These are phyloP conservation scores for Lactuca saligna DNA, from an alignment of 129 eudicot species.

Conservation along the genomic window DNA sequence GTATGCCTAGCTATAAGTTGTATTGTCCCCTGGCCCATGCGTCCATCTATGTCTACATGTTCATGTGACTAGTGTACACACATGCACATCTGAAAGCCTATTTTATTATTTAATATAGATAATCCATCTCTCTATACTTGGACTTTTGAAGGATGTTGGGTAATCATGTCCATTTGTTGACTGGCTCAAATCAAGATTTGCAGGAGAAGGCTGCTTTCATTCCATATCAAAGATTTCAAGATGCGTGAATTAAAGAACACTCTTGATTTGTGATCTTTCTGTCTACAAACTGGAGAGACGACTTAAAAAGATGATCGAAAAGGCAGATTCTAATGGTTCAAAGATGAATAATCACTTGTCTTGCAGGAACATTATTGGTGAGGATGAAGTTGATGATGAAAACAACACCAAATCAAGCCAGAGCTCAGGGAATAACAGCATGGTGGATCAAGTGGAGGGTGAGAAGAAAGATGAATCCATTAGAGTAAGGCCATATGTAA, in stretches of 20 bases:
- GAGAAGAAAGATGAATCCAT: not conserved
- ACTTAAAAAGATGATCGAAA: not conserved
- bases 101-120: not conserved
- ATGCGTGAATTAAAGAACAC: not conserved
- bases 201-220: not conserved
- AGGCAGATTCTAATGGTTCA: conserved; percentile 2
- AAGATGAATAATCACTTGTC: conserved; percentile 2
- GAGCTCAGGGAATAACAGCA: conserved; percentile 1
- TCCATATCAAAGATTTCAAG: not conserved
- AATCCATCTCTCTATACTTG: not conserved
- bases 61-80: not conserved
- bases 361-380: not conserved
- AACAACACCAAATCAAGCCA: not conserved
- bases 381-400: not conserved
- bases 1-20: not conserved
- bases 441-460: conserved; percentile 4
- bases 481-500: conserved; percentile 9
- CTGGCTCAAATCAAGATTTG: not conserved
- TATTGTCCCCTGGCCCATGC: conserved; percentile 6
- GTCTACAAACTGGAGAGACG: not conserved
- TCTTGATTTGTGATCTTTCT: not conserved
- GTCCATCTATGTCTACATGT: not conserved
- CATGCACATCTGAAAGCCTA: not conserved
- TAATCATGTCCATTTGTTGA: conserved; percentile 1
- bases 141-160: conserved; percentile 2